Evolutionary conservation across 75 land plant species (phyloP).

Genomic region (Pinus taeda): DNA sequence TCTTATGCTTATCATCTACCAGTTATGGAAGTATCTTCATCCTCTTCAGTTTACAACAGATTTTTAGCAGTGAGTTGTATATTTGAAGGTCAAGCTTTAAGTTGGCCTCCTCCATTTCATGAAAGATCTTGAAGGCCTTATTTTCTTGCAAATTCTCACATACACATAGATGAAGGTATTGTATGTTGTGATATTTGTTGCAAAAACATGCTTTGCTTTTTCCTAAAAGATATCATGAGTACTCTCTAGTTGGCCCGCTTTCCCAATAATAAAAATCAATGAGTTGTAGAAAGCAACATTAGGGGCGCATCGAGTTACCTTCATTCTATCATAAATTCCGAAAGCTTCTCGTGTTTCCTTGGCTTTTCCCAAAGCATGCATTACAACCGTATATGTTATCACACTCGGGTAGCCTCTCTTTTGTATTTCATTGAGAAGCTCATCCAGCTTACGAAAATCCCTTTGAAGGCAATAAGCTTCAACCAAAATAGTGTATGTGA

Average conservation of each 20-base stretch:
- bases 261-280: slow-evolving; percentile 35
- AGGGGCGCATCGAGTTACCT: slow-evolving; percentile 31
- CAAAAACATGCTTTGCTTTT: slow-evolving; percentile 38
- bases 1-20: slow-evolving; percentile 51
- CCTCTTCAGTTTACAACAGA: slow-evolving; percentile 41
- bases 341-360: slow-evolving; percentile 44
- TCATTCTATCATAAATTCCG: slow-evolving; percentile 53
- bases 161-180: slow-evolving; percentile 56
- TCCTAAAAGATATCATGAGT: slow-evolving; percentile 45
- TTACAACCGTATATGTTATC: slow-evolving; percentile 56
- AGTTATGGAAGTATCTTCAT: slow-evolving; percentile 44
- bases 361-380: slow-evolving; percentile 60
- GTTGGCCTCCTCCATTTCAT: slow-evolving; percentile 46
- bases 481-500: slow-evolving; percentile 53
- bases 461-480: slow-evolving; percentile 49
- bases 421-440: slow-evolving; percentile 41
- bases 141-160: slow-evolving; percentile 47
- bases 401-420: slow-evolving; percentile 42
- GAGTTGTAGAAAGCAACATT: slow-evolving; percentile 56
- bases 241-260: slow-evolving; percentile 40
- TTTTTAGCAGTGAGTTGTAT: slow-evolving; percentile 50
- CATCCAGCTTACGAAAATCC: slow-evolving; percentile 52
- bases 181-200: slow-evolving; percentile 55
- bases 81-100: slow-evolving; percentile 57
- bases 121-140: slow-evolving; percentile 62